phyloP scores from a whole-genome alignment of 768 basidiomycete species.

The Chalciporus piperatus region DNA sequence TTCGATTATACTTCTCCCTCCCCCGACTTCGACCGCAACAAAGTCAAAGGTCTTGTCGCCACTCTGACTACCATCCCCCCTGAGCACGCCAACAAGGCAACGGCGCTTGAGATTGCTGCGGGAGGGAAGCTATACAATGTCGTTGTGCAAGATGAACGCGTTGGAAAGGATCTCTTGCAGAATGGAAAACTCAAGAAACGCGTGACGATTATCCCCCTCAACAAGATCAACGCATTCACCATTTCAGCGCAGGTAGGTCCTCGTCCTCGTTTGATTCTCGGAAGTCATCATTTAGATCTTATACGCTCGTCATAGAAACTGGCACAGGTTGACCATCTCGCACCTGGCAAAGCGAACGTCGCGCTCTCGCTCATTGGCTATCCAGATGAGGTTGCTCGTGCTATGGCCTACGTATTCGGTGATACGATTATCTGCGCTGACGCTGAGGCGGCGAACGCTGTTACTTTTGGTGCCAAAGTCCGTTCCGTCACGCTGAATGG shows the following conservation, averaged over 20 bases:
- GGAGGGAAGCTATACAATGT: conserved; percentile 91
- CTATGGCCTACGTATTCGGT: conserved; percentile 92
- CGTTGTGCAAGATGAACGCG: conserved; percentile 86
- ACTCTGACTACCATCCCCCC: conserved; percentile 76
- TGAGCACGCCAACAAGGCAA: conserved; percentile 72
- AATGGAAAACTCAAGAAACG: conserved; percentile 78
- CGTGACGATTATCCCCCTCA: conserved; percentile 91
- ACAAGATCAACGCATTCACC: conserved; percentile 74
- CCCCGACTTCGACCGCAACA: conserved; percentile 75
- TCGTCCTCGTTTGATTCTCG: background rate
- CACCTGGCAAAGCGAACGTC: conserved; percentile 76
- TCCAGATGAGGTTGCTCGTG: conserved; percentile 74
- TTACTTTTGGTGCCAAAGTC: conserved; percentile 74
- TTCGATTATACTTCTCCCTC: conserved; percentile 81
- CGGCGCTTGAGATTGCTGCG: conserved; percentile 90
- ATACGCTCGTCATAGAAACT: conserved; percentile 58
- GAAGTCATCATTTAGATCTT: background rate
- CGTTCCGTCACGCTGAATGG: conserved; percentile 92
- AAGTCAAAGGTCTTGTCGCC: conserved; percentile 91
- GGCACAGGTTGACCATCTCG: conserved; percentile 62
- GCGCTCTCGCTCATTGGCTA: conserved; percentile 91
- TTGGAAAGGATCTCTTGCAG: conserved; percentile 82
- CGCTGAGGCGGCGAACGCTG: conserved; percentile 77
- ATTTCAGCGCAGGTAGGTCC: conserved; percentile 48
- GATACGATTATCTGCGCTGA: conserved; percentile 91